A percentile compares a stretch with the other conserved stretches of the same genome.
Conservation (phyloP, 116 monocot genomes). For the Thalassia testudinum region DNA sequence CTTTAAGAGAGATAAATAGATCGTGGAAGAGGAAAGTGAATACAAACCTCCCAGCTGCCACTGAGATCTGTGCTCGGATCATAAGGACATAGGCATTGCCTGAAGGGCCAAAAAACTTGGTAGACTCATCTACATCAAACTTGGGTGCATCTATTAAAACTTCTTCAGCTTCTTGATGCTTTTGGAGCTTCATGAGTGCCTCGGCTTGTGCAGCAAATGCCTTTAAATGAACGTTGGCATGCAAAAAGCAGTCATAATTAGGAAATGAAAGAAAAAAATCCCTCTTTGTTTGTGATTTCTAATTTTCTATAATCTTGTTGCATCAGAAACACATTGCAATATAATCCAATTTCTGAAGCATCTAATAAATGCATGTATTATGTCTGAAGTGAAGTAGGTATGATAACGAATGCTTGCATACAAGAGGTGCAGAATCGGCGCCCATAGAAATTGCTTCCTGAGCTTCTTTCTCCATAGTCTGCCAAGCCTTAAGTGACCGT, state of each 20-base stretch:
- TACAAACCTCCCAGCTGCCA: slow-evolving; percentile 60
- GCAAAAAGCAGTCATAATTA: neutral
- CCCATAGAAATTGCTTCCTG: neutral
- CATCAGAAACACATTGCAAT: too few species aligned
- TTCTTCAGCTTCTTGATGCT: slow-evolving; percentile 41
- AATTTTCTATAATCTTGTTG: too few species aligned
- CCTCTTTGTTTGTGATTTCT: too few species aligned
- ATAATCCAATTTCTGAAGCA: too few species aligned
- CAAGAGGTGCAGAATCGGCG: slow-evolving; percentile 4
- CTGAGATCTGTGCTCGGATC: slow-evolving; percentile 36
- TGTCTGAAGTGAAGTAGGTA: too few species aligned
- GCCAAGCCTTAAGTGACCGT: neutral
- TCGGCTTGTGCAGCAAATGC: slow-evolving; percentile 50
- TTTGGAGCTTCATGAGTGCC: slow-evolving; percentile 38
- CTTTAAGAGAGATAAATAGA: too few species aligned
- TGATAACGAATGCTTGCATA: too few species aligned
- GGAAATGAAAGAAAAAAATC: too few species aligned
- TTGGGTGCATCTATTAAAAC: slow-evolving; percentile 21
- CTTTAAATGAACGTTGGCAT: too few species aligned
- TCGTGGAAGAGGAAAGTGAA: too few species aligned
- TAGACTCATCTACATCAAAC: slow-evolving; percentile 29
- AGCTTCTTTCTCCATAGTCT: neutral
- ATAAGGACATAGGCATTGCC: slow-evolving; percentile 26
- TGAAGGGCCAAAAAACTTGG: slow-evolving; percentile 23
- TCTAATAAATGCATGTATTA: too few species aligned